Evolutionary conservation across 148 eudicot species (phyloP).

Genomic region (Arbutus unedo): DNA sequence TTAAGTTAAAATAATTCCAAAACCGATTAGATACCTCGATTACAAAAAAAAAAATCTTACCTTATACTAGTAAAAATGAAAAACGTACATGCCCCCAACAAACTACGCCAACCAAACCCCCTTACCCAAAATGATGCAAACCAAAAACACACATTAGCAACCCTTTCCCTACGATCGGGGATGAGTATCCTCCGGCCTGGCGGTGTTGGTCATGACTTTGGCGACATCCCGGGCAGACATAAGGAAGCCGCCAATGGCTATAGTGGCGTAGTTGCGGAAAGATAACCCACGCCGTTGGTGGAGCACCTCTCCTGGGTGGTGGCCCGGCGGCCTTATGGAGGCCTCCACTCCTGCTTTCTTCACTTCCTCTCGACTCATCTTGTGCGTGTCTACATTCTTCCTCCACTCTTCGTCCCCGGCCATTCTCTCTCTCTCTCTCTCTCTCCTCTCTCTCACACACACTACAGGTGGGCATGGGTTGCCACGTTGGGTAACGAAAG

Average conservation of each 20-base stretch:
- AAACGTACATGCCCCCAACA: neutral
- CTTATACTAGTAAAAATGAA: no score
- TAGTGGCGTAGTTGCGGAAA: slow-evolving; percentile 22
- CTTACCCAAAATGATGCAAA: neutral
- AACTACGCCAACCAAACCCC: neutral
- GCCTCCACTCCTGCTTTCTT: slow-evolving; percentile 34
- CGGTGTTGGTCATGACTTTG: slow-evolving; percentile 37
- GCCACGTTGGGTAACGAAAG: neutral
- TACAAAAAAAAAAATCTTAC: no score
- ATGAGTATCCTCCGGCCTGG: slow-evolving; percentile 33
- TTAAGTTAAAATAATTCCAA: no score
- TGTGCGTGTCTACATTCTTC: slow-evolving; percentile 41
- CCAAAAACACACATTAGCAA: neutral
- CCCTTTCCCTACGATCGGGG: slow-evolving; percentile 13
- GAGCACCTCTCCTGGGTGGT: slow-evolving; percentile 35
- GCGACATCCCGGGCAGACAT: slow-evolving; percentile 52
- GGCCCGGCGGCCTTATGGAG: slow-evolving; percentile 37
- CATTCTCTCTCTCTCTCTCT: neutral
- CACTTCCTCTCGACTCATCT: slow-evolving; percentile 47
- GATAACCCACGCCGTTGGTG: slow-evolving; percentile 41
- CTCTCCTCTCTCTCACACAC: neutral
- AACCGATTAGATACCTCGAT: no score
- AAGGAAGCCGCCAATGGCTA: slow-evolving; percentile 40
- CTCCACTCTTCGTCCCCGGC: slow-evolving; percentile 31
- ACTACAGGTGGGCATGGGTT: neutral